Evolutionary conservation across 139 green algal genomes (phyloP), one percentile per base, ranked within the genome.

Genomic region (Haematococcus lacustris): DNA sequence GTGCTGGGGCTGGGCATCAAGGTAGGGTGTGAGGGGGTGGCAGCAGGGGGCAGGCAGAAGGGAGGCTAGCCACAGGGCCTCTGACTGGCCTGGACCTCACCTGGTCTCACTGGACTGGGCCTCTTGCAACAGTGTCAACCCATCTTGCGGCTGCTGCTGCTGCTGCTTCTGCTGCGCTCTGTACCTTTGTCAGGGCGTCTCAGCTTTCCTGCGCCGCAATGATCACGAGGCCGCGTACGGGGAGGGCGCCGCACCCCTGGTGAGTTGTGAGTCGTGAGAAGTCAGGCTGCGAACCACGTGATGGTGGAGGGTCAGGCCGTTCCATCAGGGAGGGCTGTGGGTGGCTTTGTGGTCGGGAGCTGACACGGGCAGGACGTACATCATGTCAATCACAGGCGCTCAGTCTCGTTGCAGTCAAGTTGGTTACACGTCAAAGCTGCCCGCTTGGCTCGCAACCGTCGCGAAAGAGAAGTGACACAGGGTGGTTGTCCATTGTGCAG

Each of bases 1-100:
- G 73, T 83, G 21, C 76, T 98, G 3, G 76, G 67, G 13, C 88
- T 97, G 28, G 94, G 94, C 23, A 71, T 94, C 67, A 90, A 93
- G 85, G 86, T 90, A n/a, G n/a, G n/a, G n/a, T n/a, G n/a, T n/a
- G n/a, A n/a, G n/a, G n/a, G n/a, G n/a, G n/a, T n/a, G n/a, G n/a
- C n/a, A n/a, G n/a, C n/a, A n/a, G n/a, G n/a, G n/a, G n/a, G n/a
- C n/a, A n/a, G n/a, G n/a, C n/a, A n/a, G n/a, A n/a, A n/a, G n/a
- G n/a, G n/a, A n/a, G n/a, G n/a, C n/a, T n/a, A n/a, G n/a, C n/a
- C n/a, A n/a, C n/a, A n/a, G n/a, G n/a, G n/a, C n/a, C n/a, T n/a
- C n/a, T n/a, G n/a, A n/a, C n/a, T n/a, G n/a, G n/a, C n/a, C n/a
- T n/a, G n/a, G n/a, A n/a, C n/a, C n/a, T n/a, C n/a, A n/a, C n/a